Percentiles rank a stretch among this genome's conserved stretches.
These are phyloP conservation scores for Prunus campanulata DNA, from an alignment of 306 rosid species.

Conservation along the genomic window DNA sequence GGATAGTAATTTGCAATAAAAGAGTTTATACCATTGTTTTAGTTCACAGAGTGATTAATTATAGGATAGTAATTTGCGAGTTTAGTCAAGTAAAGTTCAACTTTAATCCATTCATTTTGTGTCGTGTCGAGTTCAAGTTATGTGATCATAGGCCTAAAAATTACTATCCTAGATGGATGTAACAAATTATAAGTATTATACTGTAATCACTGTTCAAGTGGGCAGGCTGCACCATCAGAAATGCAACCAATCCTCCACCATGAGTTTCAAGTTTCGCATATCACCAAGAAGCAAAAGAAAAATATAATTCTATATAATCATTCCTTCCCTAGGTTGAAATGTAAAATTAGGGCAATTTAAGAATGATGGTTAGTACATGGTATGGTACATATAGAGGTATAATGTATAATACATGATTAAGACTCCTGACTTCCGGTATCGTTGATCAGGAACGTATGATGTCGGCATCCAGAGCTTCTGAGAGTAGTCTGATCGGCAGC, in stretches of 20 bases:
- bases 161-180: no score
- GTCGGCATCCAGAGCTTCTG: neutral
- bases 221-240: no score
- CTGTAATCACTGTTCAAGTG: neutral
- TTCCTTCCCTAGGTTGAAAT: neutral
- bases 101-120: neutral
- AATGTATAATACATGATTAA: neutral
- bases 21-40: no score
- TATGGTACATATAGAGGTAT: neutral
- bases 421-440: neutral
- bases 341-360: neutral
- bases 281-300: neutral
- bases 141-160: neutral
- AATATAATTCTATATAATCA: neutral
- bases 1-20: no score
- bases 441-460: neutral
- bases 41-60: no score
- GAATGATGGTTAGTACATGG: neutral
- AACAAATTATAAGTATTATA: no score
- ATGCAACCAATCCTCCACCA: neutral
- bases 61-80: no score
- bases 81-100: neutral
- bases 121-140: neutral
- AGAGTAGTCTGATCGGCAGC: constrained; percentile 22
- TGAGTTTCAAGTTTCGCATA: neutral